Evolutionary conservation across 306 rosid species (phyloP), one percentile per base, ranked within the genome.

Genomic region (Quercus bicolor): DNA sequence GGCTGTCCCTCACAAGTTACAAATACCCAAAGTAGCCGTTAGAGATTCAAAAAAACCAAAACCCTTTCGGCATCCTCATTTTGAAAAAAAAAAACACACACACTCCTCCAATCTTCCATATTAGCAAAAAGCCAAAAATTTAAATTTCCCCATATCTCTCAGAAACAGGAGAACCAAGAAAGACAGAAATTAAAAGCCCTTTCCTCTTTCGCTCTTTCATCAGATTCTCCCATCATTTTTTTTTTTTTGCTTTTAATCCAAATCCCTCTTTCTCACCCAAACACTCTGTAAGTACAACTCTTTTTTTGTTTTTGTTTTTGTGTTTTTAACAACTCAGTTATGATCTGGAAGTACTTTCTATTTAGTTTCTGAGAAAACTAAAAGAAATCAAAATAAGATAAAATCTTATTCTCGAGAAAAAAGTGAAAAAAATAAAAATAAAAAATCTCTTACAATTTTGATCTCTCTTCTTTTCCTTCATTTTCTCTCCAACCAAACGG

Each of bases 1-100:
- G 83, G 60, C 40, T 64, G 74, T 1, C 12, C 5, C 26, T 57
- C 79, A 66, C 79, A 76, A 68, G 75, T 84, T 81, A 66, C 79
- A 76, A 68, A 77, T 84, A 59, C 48, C 40, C 69, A 65, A 57
- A 75, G 78, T 81, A 79, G 85, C 89, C 86, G 75, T 83, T 87
- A 8, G 16, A 3, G 34, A 31, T 65, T 54, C 72, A 20, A 12
- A 48, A 12, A 48, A 48, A 48, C 15, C 0, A 48, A 48, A 48
- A 12, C 53, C 14, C 53, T 48, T 48, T 48, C 15, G 15, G 53
- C 53, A 12, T 3, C 16, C 53, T 48, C 5, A 48, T 84, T 81
- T 69, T 40, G 45, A 40, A 40, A 40, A 40, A 75, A 84, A 81
- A 69, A 66, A 54, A 34, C 37, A 34, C 75, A 19, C 70, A 53